Evolutionary conservation across 78 protist genomes (phyloP).

Genomic region (Chrysochromulina parva): DNA sequence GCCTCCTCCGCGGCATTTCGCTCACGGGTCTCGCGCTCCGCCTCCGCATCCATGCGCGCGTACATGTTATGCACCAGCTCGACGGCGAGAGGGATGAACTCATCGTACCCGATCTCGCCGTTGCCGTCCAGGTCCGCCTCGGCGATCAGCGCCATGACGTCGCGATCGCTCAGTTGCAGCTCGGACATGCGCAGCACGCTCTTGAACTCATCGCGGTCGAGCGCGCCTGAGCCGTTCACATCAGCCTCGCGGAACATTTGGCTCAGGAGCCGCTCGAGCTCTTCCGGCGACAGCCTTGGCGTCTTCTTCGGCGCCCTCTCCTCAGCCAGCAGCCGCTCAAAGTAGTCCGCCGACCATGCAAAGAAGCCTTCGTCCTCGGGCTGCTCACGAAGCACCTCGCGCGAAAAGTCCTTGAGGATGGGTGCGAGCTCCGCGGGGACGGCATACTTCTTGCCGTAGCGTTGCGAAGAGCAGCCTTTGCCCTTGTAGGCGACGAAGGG

Average conservation of each 20-base stretch:
- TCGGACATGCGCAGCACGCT: neutral
- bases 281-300: neutral
- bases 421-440: neutral
- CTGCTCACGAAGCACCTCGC: slow-evolving; percentile 6
- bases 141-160: neutral
- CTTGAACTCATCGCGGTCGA: neutral
- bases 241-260: neutral
- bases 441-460: neutral
- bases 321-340: neutral
- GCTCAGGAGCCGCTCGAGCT: neutral
- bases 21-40: neutral
- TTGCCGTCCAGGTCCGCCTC: neutral
- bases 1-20: neutral
- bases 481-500: too few species aligned
- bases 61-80: neutral
- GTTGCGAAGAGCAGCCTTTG: too few species aligned
- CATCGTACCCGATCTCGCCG: neutral
- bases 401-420: slow-evolving; percentile 14
- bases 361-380: neutral
- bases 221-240: neutral
- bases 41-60: neutral
- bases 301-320: neutral
- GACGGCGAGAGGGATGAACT: slow-evolving; percentile 9
- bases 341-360: neutral
- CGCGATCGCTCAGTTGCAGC: neutral